phyloP scores from a whole-genome alignment of 2,329 filamentous ascomycete genomes.

The Curvularia lunata region DNA sequence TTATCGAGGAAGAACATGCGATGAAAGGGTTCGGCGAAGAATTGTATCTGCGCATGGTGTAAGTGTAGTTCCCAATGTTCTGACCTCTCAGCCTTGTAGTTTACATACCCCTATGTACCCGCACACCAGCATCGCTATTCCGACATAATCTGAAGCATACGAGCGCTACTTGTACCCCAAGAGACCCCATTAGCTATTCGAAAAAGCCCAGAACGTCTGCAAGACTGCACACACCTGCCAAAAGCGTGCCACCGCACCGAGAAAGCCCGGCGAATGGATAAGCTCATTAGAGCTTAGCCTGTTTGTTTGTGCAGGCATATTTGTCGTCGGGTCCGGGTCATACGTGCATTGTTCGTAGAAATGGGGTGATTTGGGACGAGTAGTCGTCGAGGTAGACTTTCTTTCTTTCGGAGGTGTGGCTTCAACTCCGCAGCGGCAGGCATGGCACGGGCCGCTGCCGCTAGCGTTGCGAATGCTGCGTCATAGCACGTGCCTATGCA shows the following conservation, averaged over 20 bases:
- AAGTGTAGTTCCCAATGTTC: conserved; percentile 1
- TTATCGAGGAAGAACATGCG: conserved; percentile 93
- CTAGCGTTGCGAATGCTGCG: not conserved
- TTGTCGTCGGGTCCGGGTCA: conserved; percentile 19
- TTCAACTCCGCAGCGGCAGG: conserved; percentile 28
- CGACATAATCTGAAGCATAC: conserved; percentile 88
- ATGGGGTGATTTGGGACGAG: not conserved
- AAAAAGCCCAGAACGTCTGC: not conserved
- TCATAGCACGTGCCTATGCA: not conserved
- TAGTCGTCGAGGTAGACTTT: not conserved
- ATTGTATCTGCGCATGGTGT: conserved; percentile 60
- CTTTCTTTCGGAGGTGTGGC: conserved; percentile 30
- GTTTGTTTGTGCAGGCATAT: conserved; percentile 41
- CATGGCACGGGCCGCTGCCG: conserved; percentile 6
- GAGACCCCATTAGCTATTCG: not conserved
- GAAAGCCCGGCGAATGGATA: conserved; percentile 46
- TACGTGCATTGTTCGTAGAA: conserved; percentile 16
- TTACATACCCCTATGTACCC: conserved; percentile 67
- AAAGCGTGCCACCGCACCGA: conserved; percentile 59
- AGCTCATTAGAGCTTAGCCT: conserved; percentile 36
- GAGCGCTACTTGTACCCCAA: conserved; percentile 64
- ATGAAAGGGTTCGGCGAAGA: conserved; percentile 84
- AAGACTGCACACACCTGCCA: conserved; percentile 51
- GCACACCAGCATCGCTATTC: conserved; percentile 71
- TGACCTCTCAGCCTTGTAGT: not conserved